These are phyloP conservation scores for Leccinum disarticulatum DNA, from an alignment of 768 basidiomycete species.

Conservation along the genomic window DNA sequence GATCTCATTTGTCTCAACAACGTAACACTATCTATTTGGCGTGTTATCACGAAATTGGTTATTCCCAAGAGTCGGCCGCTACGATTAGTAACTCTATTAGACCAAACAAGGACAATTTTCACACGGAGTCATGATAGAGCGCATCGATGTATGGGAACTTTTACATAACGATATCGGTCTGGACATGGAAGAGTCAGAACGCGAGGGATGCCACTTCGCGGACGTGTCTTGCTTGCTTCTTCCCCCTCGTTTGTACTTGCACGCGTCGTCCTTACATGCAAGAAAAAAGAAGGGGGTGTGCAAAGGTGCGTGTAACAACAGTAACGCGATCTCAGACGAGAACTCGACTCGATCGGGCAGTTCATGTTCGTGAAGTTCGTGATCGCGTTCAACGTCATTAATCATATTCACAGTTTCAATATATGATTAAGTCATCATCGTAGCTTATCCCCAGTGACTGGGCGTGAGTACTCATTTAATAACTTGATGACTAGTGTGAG, in stretches of 20 bases:
- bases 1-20: no score
- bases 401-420: background rate
- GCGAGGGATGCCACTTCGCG: constrained; percentile 45
- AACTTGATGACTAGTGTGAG: background rate
- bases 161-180: background rate
- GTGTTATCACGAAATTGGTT: no score
- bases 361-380: background rate
- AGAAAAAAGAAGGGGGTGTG: background rate
- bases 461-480: no score
- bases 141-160: no score
- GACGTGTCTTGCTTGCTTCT: constrained; percentile 46
- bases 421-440: background rate
- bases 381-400: background rate
- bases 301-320: background rate
- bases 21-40: no score
- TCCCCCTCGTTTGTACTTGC: constrained; percentile 54
- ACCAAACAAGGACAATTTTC: no score
- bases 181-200: background rate
- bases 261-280: constrained; percentile 43
- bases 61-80: no score
- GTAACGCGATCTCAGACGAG: constrained; percentile 2
- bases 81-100: no score
- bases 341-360: constrained; percentile 29
- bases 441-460: background rate
- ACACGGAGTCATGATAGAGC: no score